Percentiles rank a stretch among this genome's conserved stretches.
Conservation (phyloP, 225 moss, liverwort and hornwort genomes). For the Pseudoscleropodium purum region DNA sequence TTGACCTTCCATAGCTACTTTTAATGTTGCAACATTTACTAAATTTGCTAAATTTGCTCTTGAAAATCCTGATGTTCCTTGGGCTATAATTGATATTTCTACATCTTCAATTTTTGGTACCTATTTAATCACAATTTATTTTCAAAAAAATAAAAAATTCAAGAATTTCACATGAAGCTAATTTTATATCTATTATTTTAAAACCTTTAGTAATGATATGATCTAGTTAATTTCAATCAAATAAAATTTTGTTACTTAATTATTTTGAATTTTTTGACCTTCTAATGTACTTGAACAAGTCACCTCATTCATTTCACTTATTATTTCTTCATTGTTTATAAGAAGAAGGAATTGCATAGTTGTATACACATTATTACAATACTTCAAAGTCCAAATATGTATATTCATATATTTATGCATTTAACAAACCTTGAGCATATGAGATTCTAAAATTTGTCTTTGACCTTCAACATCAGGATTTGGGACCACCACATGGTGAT, state of each 20-base stretch:
- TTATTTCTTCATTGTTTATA: not conserved
- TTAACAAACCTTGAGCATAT: constrained; percentile 18
- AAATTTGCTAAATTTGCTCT: constrained; percentile 33
- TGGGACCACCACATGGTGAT: constrained; percentile 10
- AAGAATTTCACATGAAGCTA: not conserved
- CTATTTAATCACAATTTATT: not conserved
- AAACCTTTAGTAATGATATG: not conserved
- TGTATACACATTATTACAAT: not conserved
- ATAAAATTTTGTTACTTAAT: not conserved
- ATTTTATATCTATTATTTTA: too few relatives aligned
- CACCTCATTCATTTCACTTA: not conserved
- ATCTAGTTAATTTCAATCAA: not conserved
- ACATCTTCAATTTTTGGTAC: constrained; percentile 25
- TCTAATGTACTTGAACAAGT: not conserved
- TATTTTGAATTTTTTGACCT: too few relatives aligned
- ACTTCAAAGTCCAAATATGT: not conserved
- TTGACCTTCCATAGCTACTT: constrained; percentile 12
- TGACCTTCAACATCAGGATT: constrained; percentile 19
- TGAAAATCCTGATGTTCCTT: constrained; percentile 14
- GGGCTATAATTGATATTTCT: constrained; percentile 21
- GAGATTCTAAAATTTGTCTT: constrained; percentile 19
- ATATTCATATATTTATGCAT: too few relatives aligned
- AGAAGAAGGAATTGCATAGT: too few relatives aligned
- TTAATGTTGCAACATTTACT: constrained; percentile 18
- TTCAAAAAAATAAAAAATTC: not conserved